Evolutionary conservation across 2,329 filamentous ascomycete genomes (phyloP), one percentile per base, ranked within the genome.

Genomic region (Xylaria sp.): DNA sequence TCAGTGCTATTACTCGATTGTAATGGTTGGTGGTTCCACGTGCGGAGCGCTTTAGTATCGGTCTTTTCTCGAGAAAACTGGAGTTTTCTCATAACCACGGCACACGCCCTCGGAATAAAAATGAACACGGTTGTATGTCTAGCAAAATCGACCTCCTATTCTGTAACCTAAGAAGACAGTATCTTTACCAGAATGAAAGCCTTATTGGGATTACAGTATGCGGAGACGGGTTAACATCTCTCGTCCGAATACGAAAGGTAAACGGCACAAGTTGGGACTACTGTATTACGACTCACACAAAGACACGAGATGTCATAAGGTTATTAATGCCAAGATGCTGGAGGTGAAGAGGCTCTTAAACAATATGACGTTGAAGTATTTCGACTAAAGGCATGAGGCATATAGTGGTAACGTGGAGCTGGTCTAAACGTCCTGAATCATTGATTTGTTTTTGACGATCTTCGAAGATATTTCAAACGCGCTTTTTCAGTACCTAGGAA

Each of bases 371-470:
- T 49, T 42, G 31, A 59, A 28, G 6, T 6, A n/a, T 36, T n/a
- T 20, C n/a, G 11, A 44, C 11, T 20, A 40, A 20, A 15, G 9
- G 10, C 33, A 36, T 51, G 33, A 23, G 26, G 44, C 7, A 44
- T 53, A 33, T 33, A 59, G 11, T 38, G 4, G 17, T n/a, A 46
- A 42, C 62, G 62, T 61, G 49, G 31, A 61, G 63, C 6, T 48
- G 20, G 31, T 48, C 31, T 33, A 36, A 3, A 40, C n/a, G 28
- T 42, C 15, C 38, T 15, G 26, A 65, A 44, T 59, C 36, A 46
- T 48, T 38, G 1, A 20, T 38, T 28, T 17, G 17, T 38, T n/a
- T 23, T 59, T 44, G 23, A 17, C 26, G 23, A 36, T 58, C 23
- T 20, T 6, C 9, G 6, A 11, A 33, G 3, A n/a, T 44, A n/a